Conservation (phyloP, 2,329 filamentous ascomycete species). For the Exophiala oligosperma region DNA sequence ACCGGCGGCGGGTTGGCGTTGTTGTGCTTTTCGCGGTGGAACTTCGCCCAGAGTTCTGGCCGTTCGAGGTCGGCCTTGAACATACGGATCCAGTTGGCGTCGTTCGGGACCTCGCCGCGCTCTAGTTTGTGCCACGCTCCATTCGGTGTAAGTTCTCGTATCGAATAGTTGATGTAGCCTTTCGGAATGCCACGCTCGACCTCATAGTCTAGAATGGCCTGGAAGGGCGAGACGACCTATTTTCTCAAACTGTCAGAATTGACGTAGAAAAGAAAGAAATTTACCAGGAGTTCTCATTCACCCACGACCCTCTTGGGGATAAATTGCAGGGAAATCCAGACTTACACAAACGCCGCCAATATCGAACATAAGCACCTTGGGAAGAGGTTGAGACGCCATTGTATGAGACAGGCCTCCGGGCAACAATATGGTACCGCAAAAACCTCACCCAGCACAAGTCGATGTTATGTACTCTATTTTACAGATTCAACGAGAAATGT, state of each 20-base stretch:
- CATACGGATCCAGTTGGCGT: constrained; percentile 70
- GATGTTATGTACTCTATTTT: not conserved
- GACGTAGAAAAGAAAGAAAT: not conserved
- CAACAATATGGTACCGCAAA: not conserved
- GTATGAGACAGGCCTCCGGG: not conserved
- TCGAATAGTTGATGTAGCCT: constrained; percentile 90
- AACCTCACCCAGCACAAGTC: not conserved
- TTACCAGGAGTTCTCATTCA: not conserved
- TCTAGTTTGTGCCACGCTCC: constrained; percentile 90
- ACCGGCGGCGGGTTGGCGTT: constrained; percentile 55
- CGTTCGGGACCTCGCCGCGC: constrained; percentile 75
- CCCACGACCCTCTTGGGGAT: not conserved
- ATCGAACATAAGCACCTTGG: constrained; percentile 84
- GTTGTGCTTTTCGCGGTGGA: constrained; percentile 38
- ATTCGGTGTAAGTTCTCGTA: constrained; percentile 72
- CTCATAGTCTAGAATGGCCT: constrained; percentile 91
- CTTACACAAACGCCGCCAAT: constrained; percentile 96
- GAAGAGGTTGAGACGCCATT: constrained; percentile 35
- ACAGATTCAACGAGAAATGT: not conserved
- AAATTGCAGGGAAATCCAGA: constrained; percentile 29
- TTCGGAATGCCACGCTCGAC: constrained; percentile 70
- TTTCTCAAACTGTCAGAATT: not conserved
- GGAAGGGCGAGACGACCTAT: constrained; percentile 87
- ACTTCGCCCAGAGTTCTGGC: constrained; percentile 67
- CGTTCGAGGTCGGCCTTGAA: constrained; percentile 75